A percentile compares a stretch with the other conserved stretches of the same genome.
Conservation (phyloP, 2,329 filamentous ascomycete species). For the Stachybotrys echinatus region DNA sequence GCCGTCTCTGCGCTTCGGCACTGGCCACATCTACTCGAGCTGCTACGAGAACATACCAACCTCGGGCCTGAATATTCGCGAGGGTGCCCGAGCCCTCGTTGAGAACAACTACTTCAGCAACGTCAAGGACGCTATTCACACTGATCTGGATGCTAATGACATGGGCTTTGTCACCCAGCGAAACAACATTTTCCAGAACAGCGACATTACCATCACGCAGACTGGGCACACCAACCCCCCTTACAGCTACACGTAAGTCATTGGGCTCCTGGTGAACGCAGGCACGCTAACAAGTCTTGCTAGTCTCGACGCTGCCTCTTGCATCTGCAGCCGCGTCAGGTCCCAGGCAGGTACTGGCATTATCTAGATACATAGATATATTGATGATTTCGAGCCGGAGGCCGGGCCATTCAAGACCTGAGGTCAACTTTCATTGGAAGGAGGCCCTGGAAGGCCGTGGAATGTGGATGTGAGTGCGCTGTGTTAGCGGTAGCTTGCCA, state of each 20-base stretch:
- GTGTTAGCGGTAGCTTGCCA: too few species aligned
- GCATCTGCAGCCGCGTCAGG: not conserved
- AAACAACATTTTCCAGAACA: conserved; percentile 38
- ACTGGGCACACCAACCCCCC: conserved; percentile 19
- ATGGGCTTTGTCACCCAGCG: conserved; percentile 35
- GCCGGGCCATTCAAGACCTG: too few species aligned
- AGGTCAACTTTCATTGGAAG: too few species aligned
- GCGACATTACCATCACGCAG: conserved; percentile 25
- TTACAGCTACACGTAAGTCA: conserved; percentile 25
- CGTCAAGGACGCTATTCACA: conserved; percentile 32
- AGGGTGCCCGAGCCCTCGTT: conserved; percentile 46
- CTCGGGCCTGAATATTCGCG: conserved; percentile 48
- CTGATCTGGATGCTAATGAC: conserved; percentile 35
- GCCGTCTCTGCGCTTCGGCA: conserved; percentile 56
- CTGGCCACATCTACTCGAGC: conserved; percentile 39
- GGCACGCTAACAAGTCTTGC: not conserved
- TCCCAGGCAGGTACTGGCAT: not conserved
- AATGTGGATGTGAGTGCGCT: too few species aligned
- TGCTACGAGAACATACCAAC: conserved; percentile 37
- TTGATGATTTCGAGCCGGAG: too few species aligned
- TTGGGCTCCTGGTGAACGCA: not conserved
- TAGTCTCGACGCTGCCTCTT: not conserved
- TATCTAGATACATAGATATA: too few species aligned
- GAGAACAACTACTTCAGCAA: conserved; percentile 45
- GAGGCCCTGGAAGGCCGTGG: too few species aligned